Evolutionary conservation across 2,329 filamentous ascomycete species (phyloP).

Genomic region (Fusarium hainanense): DNA sequence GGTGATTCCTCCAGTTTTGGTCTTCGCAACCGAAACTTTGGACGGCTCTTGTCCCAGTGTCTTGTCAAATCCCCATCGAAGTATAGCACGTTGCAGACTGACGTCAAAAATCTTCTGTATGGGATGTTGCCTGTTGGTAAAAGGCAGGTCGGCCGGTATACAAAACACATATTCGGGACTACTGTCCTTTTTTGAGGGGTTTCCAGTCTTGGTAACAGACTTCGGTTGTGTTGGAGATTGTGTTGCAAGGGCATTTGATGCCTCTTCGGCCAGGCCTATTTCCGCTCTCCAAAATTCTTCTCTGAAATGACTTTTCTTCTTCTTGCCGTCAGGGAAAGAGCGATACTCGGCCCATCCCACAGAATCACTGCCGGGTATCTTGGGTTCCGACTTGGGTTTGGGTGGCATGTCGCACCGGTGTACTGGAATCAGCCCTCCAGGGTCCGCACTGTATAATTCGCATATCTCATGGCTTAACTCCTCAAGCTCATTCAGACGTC

Average conservation of each 20-base stretch:
- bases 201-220: neutral
- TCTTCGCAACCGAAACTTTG: slow-evolving; percentile 15
- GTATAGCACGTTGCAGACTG: slow-evolving; percentile 53
- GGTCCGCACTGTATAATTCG: slow-evolving; percentile 51
- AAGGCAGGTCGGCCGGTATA: slow-evolving; percentile 56
- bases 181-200: neutral
- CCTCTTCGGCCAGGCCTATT: slow-evolving; percentile 27
- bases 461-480: slow-evolving; percentile 57
- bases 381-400: neutral
- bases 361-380: neutral
- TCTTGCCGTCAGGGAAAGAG: slow-evolving; percentile 13
- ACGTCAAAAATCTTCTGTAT: slow-evolving; percentile 59
- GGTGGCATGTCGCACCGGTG: slow-evolving; percentile 57
- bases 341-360: slow-evolving; percentile 22
- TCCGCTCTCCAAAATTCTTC: slow-evolving; percentile 43
- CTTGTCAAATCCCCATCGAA: slow-evolving; percentile 60
- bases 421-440: slow-evolving; percentile 54
- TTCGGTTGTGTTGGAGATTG: neutral
- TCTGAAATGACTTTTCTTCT: slow-evolving; percentile 28
- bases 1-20: slow-evolving; percentile 22
- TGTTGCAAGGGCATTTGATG: neutral
- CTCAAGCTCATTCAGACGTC: slow-evolving; percentile 59
- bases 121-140: slow-evolving; percentile 58
- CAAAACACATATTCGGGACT: slow-evolving; percentile 18
- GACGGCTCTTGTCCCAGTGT: slow-evolving; percentile 44